Evolutionary conservation across 2,329 filamentous ascomycete species (phyloP).

Genomic region (Falciphora oryzae): DNA sequence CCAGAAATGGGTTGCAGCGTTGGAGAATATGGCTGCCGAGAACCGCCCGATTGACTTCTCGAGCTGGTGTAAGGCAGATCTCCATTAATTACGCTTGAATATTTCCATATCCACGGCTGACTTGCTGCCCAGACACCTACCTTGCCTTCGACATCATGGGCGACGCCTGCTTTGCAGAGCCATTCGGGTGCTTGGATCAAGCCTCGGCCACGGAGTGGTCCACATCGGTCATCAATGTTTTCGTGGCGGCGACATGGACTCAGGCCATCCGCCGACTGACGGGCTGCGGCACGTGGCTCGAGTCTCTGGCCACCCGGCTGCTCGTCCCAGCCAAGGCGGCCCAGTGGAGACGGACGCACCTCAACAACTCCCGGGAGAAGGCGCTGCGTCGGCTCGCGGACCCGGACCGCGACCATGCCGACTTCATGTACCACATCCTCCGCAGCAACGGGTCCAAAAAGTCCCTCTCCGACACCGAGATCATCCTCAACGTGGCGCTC

Average conservation of each 20-base stretch:
- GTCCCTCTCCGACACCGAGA: conserved; percentile 17
- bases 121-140: no score
- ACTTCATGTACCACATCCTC: conserved; percentile 22
- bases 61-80: no score
- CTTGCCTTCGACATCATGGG: conserved; percentile 29
- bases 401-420: conserved; percentile 16
- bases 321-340: no score
- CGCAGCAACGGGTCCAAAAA: conserved; percentile 15
- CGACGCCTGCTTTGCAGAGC: conserved; percentile 40
- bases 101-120: no score
- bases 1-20: conserved; percentile 15
- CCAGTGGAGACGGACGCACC: conserved; percentile 17
- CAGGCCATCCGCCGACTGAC: no score
- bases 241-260: conserved; percentile 7
- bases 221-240: no score
- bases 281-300: no score
- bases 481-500: conserved; percentile 19
- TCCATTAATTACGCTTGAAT: no score
- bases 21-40: conserved; percentile 17
- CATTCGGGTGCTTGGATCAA: conserved; percentile 31
- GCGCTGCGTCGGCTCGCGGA: conserved; percentile 18
- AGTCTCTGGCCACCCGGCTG: no score
- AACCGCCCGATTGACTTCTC: not conserved
- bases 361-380: conserved; percentile 19
- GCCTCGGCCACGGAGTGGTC: no score